Conservation (phyloP, 495 filamentous ascomycete genomes). For the Penicillium ochrochloron region DNA sequence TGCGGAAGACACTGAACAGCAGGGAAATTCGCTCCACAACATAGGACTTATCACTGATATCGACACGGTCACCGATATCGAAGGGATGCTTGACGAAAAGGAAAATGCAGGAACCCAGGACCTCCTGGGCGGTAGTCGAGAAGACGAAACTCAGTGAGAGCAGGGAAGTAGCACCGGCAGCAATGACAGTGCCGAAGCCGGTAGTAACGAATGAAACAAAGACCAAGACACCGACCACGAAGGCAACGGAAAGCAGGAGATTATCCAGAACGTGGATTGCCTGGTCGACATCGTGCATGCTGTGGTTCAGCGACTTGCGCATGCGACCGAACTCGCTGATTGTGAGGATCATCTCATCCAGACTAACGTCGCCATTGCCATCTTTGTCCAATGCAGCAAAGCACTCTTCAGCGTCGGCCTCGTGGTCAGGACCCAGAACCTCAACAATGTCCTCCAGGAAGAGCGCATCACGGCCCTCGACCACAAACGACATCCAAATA, state of each 20-base stretch:
- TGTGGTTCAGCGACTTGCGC: conserved; percentile 81
- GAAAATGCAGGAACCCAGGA: conserved; percentile 96
- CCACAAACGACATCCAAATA: conserved; percentile 98
- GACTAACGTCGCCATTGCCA: conserved; percentile 87
- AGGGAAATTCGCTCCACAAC: conserved; percentile 93
- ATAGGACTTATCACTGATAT: conserved; percentile 71
- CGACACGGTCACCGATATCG: conserved; percentile 93
- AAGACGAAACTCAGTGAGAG: conserved; percentile 96
- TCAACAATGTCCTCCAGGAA: conserved; percentile 82
- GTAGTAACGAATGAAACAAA: conserved; percentile 89
- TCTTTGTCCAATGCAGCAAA: conserved; percentile 82
- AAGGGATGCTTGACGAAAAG: conserved; percentile 95
- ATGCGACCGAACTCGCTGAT: conserved; percentile 81
- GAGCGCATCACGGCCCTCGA: conserved; percentile 81
- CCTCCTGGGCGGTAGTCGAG: conserved; percentile 86
- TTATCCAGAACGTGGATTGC: conserved; percentile 89
- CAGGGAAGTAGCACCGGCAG: conserved; percentile 92
- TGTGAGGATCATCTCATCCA: conserved; percentile 94
- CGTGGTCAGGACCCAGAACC: conserved; percentile 75
- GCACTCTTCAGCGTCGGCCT: conserved; percentile 78
- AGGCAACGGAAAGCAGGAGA: conserved; percentile 76
- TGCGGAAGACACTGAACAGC: conserved; percentile 90
- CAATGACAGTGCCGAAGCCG: conserved; percentile 82
- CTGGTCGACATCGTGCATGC: conserved; percentile 97
- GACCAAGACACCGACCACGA: conserved; percentile 80